Base-by-base conservation (phyloP, 306 rosid genomes). In the Trifolium fragiferum region DNA sequence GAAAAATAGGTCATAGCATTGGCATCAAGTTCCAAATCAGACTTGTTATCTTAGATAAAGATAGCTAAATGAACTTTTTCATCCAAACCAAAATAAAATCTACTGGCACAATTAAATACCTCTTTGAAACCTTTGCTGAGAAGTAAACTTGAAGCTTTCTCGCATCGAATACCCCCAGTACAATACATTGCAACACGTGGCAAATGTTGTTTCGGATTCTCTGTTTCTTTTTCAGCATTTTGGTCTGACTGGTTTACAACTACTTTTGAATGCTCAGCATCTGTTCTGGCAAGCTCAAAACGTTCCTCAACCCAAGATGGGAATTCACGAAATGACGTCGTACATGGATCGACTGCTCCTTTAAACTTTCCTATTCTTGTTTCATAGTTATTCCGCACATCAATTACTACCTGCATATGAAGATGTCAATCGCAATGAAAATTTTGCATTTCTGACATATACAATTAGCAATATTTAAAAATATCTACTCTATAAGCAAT, bases 161-260 rank as follows among this genome's bases (percentile, higher is more conserved):
- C 98, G 68, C 98, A 94, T 64, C 98, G 89, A 73, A 94, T 94
- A 66, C 97, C 98, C 79, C 97, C 98, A 0, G 98, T 94, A 86
- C 97, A 94, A 84, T 91, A 94, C 98, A 94, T 94, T 57, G 98
- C 98, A 74, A 94, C 90, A 21, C 91, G 90, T 1, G 93, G 92
- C 84, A 85, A 61, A 62, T 74, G 70, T 57, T 79, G 75, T 68
- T 84, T 79, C 19, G 81, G 69, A 80, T 32, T 80, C 30, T 75
- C 85, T 21, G 9, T 66, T 75, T 76, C 81, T 18, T 75, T 81
- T 59, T 72, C 81, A 66, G 43, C 79, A 61, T 68, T 79, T 63
- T 49, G 72, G 70, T 66, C 82, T 62, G 90, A 71, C 63, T 77
- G 74, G 68, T 76, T 64, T 37, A 14, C 57, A 49, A 77, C 73